Evolutionary conservation across 192 early-diverging fungal genomes (phyloP), one percentile per base, ranked within the genome.

Genomic region (Linnemannia schmuckeri): DNA sequence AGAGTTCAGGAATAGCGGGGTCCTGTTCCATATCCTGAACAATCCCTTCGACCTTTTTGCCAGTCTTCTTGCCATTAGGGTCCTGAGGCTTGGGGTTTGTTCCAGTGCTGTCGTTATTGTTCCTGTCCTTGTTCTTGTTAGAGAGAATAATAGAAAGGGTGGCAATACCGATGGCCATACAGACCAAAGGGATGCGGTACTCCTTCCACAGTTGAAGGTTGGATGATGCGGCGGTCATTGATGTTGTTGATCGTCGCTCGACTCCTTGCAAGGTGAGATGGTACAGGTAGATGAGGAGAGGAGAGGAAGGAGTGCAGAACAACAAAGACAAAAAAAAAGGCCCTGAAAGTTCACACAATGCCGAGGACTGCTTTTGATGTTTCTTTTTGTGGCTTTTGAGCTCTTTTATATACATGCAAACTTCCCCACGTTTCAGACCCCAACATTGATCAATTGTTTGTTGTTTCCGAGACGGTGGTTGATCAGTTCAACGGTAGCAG

Each of bases 151-250:
- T 71, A 42, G 85, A 81, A 41, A 87, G 84, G 33, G 84, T 87
- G 22, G 85, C 85, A 55, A 87, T 81, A 6, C 79, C 85, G 30
- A 87, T 38, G 55, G 85, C 85, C 76, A 87, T 77, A 68, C 85
- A 87, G 72, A 87, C 85, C 70, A 87, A 42, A 9, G 85, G 85
- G 54, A 87, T 73, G 55, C 85, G 79, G 80, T 87, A 87, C 79
- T 87, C 85, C 76, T 81, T 81, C 85, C 85, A 87, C 47, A 87
- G 72, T 54, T 87, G 85, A 1, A 87, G 72, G 63, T 63, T 72
- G 37, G 85, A 81, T 66, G 85, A 80, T 13, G 84, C 72, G 8
- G 85, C 77, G 30, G 41, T 68, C 84, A 86, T 86, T 52, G 40
- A 66, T 33, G n/a, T 13, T 76, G 72, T 54, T 68, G 74, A 52